Base-by-base conservation (phyloP, 768 basidiomycete species). In the Rhodotorula sphaerocarpa region DNA sequence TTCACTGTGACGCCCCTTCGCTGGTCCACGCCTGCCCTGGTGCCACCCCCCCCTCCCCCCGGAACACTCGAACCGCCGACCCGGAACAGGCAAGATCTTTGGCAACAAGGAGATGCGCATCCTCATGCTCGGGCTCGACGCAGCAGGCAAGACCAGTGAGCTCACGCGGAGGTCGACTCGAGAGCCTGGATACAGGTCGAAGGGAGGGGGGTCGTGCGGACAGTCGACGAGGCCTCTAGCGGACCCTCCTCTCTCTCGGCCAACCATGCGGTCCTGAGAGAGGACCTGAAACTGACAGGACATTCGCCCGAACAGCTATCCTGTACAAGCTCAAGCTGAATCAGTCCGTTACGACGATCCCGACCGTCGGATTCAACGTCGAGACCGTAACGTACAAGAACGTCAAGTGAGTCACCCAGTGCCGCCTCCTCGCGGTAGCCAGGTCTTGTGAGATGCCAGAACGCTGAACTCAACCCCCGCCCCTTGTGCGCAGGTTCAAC, bases 311-410 rank as follows among this genome's bases (percentile, higher is more conserved):
- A n/a, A n/a, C 75, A 97, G 93, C 93, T 48, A 97, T 97, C 74
- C 83, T 97, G 50, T 97, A 97, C 81, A 97, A 97, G 76, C 85
- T 97, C 77, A 97, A 97, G 79, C 79, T 97, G 76, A 95, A 96
- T 78, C 92, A 97, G 78, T 91, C 89, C 53, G 93, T 97, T 61
- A 97, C 93, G 27, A 97, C 93, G 27, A 96, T 97, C 74, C 93
- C 93, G 63, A 97, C 93, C 62, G 90, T 90, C 74, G 93, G 93
- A 28, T 97, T 97, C 83, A 97, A 97, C 73, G 93, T 97, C 63
- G 93, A 97, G 78, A 97, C 93, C 6, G 93, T 97, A 56, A 95
- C 91, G 50, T 97, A 97, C 79, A 95, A 95, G 82, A 96, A 97
- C 66, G 91, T 78, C 39, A 78, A 79, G 70, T 65, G 34, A 44